Evolutionary conservation across 1,284 basidiomycete species (phyloP), one percentile per base, ranked within the genome.

Genomic region (Cronartium ribicola): DNA sequence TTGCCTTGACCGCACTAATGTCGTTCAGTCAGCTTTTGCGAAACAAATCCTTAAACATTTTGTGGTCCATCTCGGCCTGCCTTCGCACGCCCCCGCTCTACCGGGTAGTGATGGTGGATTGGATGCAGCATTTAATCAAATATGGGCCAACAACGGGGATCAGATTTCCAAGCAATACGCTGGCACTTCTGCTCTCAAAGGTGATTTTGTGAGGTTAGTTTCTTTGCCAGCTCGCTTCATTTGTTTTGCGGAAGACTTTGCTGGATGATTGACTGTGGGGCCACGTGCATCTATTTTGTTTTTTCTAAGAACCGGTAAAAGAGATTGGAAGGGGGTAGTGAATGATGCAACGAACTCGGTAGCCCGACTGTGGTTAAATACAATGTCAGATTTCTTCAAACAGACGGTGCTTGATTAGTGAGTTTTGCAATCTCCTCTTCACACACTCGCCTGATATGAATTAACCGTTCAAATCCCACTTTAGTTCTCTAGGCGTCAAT

Each of bases 121-220:
- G 14, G 69, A 72, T 79, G 80, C 87, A 14, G 87, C 90, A 3
- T 94, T 75, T 75, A 76, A 74, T 76, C 44, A 80, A 91, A 89
- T 93, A 29, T 98, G 94, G 95, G 95, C 95, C 2, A 94, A 95
- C 80, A 95, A 95, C 77, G 93, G 92, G 1, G 91, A 94, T 80
- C 88, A 90, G 2, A 91, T 94, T 76, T 91, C 89, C 79, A 85
- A 88, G 76, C 88, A 88, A 74, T 96, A 97, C 78, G 88, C 90
- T 74, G 91, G 91, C n/a, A 92, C 92, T 0, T 91, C 90, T 66
- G 92, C 92, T 20, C 84, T 98, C 65, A 98, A 98, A 87, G 92
- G 94, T n/a, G 94, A 96, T 82, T 97, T 93, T 79, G 95, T 93
- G 0, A 87, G 92, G 85, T 90, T 76, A 76, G 77, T 55, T 60